Evolutionary conservation across 495 filamentous ascomycete species (phyloP).

Genomic region (Aspergillus ellipticus): DNA sequence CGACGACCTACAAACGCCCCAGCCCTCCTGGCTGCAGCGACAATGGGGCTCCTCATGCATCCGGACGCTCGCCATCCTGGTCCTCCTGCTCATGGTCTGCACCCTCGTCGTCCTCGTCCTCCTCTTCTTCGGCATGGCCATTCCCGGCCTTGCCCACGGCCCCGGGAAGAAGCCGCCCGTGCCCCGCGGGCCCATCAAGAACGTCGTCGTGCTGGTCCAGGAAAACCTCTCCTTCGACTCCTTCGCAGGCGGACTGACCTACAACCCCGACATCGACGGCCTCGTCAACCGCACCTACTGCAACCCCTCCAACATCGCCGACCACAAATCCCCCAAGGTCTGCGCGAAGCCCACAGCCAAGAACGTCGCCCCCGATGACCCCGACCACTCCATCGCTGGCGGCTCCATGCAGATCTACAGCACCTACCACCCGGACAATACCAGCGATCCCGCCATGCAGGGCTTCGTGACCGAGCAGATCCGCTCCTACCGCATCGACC

Average conservation of each 20-base stretch:
- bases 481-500: conserved; percentile 26
- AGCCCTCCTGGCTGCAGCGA: background rate
- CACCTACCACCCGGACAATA: conserved; percentile 34
- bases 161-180: conserved; percentile 10
- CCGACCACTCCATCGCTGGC: conserved; percentile 47
- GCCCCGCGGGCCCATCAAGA: conserved; percentile 35
- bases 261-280: conserved; percentile 31
- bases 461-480: conserved; percentile 49
- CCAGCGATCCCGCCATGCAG: conserved; percentile 26
- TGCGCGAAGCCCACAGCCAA: conserved; percentile 34
- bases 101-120: conserved; percentile 4
- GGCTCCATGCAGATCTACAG: conserved; percentile 48
- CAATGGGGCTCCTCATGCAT: background rate
- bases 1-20: background rate
- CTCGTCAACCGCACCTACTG: conserved; percentile 34
- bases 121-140: conserved; percentile 6
- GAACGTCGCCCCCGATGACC: conserved; percentile 40
- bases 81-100: conserved; percentile 2
- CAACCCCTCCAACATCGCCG: conserved; percentile 37
- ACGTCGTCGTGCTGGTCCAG: conserved; percentile 42
- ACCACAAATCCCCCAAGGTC: conserved; percentile 28
- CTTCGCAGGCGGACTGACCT: conserved; percentile 38
- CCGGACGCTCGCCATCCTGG: background rate
- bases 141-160: conserved; percentile 4
- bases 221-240: conserved; percentile 46